A percentile compares a stretch with the other conserved stretches of the same genome.
Conservation (phyloP, 108 stramenopile species). For the Pseudonitzschia multiseries region DNA sequence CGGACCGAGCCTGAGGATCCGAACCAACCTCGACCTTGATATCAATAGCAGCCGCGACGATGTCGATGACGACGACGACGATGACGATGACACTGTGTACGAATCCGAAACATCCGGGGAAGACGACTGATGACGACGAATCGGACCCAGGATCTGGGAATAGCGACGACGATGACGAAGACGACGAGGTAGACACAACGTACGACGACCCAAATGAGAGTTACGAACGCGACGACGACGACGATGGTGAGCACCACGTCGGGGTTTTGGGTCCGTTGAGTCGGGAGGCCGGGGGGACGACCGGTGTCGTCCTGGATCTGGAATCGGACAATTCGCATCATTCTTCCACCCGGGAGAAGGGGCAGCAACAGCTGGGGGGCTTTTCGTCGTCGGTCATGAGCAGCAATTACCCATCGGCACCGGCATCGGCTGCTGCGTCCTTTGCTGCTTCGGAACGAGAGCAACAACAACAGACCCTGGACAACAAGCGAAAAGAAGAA, state of each 20-base stretch:
- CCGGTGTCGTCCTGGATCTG: conserved; percentile 71
- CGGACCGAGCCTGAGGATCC: too few species aligned
- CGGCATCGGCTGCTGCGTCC: conserved; percentile 4
- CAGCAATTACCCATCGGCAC: conserved; percentile 4
- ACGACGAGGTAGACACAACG: not conserved
- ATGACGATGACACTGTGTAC: not conserved
- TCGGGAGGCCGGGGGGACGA: conserved; percentile 61
- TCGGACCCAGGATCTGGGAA: too few species aligned
- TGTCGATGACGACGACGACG: not conserved
- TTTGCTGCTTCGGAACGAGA: not conserved
- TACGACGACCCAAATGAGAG: conserved; percentile 21
- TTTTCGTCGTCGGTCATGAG: conserved; percentile 14
- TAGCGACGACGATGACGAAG: conserved; percentile 8
- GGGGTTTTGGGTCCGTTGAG: conserved; percentile 72
- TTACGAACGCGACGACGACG: conserved; percentile 23
- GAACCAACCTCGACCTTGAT: not conserved
- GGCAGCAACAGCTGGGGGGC: conserved; percentile 13
- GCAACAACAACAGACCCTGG: conserved; percentile 5
- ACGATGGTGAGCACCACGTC: conserved; percentile 10
- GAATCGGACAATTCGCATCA: conserved; percentile 17
- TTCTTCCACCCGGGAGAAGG: conserved; percentile 6
- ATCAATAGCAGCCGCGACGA: not conserved
- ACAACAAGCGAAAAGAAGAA: conserved; percentile 2
- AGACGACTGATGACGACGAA: not conserved
- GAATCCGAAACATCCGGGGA: not conserved